Evolutionary conservation across 768 basidiomycete species (phyloP).

Genomic region (Auriscalpium orientale): DNA sequence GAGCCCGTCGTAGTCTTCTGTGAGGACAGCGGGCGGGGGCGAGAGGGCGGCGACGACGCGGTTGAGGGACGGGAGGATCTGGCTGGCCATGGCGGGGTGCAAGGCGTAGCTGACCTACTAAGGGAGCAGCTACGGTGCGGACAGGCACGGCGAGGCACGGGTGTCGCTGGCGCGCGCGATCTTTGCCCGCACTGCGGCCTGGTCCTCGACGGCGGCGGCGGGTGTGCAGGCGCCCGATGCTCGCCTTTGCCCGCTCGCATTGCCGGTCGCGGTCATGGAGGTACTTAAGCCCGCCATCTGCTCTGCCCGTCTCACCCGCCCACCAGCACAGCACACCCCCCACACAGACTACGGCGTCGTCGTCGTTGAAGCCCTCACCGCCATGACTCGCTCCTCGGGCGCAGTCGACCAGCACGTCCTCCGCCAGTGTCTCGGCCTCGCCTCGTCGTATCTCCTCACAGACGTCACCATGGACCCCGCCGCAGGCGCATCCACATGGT

Average conservation of each 20-base stretch:
- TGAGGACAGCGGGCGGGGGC: conserved; percentile 48
- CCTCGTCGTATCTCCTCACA: conserved; percentile 73
- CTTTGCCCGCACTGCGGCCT: too few species aligned
- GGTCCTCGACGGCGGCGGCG: too few species aligned
- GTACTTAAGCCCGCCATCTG: too few species aligned
- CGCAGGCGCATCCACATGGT: conserved; percentile 55
- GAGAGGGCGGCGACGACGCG: conserved; percentile 12
- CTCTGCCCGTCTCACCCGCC: too few species aligned
- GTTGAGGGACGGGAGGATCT: conserved; percentile 23
- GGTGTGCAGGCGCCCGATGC: too few species aligned
- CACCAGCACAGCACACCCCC: conserved; percentile 10
- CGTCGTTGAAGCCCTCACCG: conserved; percentile 47
- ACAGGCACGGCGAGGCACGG: too few species aligned
- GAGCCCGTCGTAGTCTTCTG: conserved; percentile 61
- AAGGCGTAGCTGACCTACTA: too few species aligned
- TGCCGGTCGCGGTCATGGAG: too few species aligned
- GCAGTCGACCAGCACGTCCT: conserved; percentile 54
- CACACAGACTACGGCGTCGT: conserved; percentile 57
- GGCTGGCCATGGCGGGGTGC: neutral
- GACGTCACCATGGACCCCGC: conserved; percentile 60
- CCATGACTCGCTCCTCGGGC: conserved; percentile 38
- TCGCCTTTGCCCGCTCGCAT: too few species aligned
- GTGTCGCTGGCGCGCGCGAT: too few species aligned
- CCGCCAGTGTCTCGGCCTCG: conserved; percentile 57
- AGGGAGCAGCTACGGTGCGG: too few species aligned